These are phyloP conservation scores for Trypethelium eluteriae DNA, from an alignment of 495 filamentous ascomycete species.

Conservation along the genomic window DNA sequence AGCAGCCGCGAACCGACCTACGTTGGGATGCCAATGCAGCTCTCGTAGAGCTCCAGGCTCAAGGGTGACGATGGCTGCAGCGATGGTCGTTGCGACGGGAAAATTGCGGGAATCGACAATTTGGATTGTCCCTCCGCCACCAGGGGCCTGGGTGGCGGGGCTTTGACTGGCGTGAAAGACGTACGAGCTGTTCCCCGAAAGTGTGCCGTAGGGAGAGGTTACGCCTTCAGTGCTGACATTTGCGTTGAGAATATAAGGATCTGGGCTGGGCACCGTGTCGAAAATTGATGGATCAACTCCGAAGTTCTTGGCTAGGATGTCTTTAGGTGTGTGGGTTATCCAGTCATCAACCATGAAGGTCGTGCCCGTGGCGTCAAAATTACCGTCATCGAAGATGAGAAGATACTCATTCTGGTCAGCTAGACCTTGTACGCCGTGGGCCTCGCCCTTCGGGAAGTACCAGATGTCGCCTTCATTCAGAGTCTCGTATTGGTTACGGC, in stretches of 20 bases:
- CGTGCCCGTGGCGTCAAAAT: conserved; percentile 40
- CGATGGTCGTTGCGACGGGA: conserved; percentile 52
- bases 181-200: conserved; percentile 50
- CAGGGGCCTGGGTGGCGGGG: conserved; percentile 46
- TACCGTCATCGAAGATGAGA: conserved; percentile 57
- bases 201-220: conserved; percentile 42
- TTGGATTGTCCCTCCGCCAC: conserved; percentile 50
- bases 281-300: conserved; percentile 51
- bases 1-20: conserved; percentile 34
- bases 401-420: conserved; percentile 57
- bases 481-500: conserved; percentile 46
- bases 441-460: conserved; percentile 60
- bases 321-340: conserved; percentile 48
- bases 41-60: conserved; percentile 54
- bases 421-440: conserved; percentile 37
- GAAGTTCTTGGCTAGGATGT: conserved; percentile 59
- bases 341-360: conserved; percentile 11
- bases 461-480: conserved; percentile 56
- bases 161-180: conserved; percentile 49
- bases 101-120: conserved; percentile 59
- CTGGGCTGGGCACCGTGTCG: conserved; percentile 46
- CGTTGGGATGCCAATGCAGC: conserved; percentile 63
- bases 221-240: conserved; percentile 42
- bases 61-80: conserved; percentile 52
- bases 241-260: conserved; percentile 54